Percentiles rank a stretch among this genome's conserved stretches.
phyloP scores from a whole-genome alignment of 2,329 filamentous ascomycete species.

The Beauveria pseudobassiana region DNA sequence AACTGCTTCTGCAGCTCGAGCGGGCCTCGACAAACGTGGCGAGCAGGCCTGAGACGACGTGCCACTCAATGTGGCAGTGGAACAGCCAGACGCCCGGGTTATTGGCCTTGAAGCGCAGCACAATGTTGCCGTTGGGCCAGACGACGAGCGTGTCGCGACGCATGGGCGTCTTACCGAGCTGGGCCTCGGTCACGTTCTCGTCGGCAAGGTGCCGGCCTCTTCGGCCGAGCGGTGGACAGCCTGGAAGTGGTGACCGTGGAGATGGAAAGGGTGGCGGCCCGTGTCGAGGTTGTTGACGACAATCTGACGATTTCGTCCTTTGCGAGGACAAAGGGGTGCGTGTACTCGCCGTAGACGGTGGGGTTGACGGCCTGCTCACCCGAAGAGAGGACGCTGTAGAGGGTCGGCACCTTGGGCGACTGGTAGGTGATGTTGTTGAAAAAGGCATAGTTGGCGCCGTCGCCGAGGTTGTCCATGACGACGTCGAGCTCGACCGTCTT shows the following conservation, averaged over 20 bases:
- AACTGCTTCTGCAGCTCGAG: conserved; percentile 52
- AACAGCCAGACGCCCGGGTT: conserved; percentile 67
- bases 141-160: conserved; percentile 62
- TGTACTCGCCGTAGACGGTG: conserved; percentile 57
- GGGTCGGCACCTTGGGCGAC: conserved; percentile 65
- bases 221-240: conserved; percentile 53
- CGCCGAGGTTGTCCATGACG: conserved; percentile 52
- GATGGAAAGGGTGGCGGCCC: conserved; percentile 66
- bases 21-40: conserved; percentile 59
- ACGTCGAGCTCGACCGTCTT: conserved; percentile 56
- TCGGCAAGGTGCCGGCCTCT: conserved; percentile 47
- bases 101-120: conserved; percentile 59
- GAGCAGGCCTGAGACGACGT: conserved; percentile 58
- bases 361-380: conserved; percentile 52
- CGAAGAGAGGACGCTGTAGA: conserved; percentile 66
- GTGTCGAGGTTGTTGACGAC: conserved; percentile 69
- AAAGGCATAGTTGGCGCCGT: conserved; percentile 56
- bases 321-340: conserved; percentile 60
- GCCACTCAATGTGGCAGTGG: conserved; percentile 79
- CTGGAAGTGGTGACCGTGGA: conserved; percentile 74
- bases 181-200: conserved; percentile 33
- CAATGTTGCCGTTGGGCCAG: conserved; percentile 57
- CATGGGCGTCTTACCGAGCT: conserved; percentile 50
- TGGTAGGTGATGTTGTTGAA: conserved; percentile 75
- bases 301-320: conserved; percentile 64